Evolutionary conservation across 306 rosid species (phyloP).

Genomic region (Delonix regia): DNA sequence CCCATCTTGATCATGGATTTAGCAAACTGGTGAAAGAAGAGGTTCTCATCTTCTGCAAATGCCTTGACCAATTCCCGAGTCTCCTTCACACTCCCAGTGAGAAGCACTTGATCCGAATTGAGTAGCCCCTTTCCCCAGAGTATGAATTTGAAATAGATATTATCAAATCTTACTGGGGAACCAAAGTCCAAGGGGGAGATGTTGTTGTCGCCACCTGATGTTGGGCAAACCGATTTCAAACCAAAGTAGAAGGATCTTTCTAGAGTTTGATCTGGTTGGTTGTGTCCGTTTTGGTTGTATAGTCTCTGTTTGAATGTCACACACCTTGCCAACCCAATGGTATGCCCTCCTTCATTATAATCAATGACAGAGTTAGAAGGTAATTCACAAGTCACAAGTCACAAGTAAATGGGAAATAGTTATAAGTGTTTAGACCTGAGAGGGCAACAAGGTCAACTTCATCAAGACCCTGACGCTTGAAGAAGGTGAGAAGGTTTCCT

Average conservation of each 20-base stretch:
- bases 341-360: conserved; percentile 64
- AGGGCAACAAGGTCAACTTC: conserved; percentile 83
- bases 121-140: conserved; percentile 75
- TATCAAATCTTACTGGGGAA: conserved; percentile 74
- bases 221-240: conserved; percentile 74
- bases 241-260: conserved; percentile 65
- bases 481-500: conserved; percentile 52
- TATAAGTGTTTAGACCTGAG: conserved; percentile 48
- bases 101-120: conserved; percentile 78
- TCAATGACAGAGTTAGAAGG: not conserved
- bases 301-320: conserved; percentile 79
- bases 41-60: conserved; percentile 60
- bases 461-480: conserved; percentile 82
- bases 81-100: conserved; percentile 49
- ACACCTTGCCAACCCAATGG: conserved; percentile 84
- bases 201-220: conserved; percentile 69
- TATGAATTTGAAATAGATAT: conserved; percentile 68
- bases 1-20: conserved; percentile 84
- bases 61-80: conserved; percentile 57
- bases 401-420: too few species aligned
- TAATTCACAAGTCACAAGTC: too few species aligned
- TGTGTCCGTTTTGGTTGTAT: conserved; percentile 83
- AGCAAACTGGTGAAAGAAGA: conserved; percentile 78
- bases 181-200: conserved; percentile 75
- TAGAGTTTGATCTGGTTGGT: conserved; percentile 68